phyloP scores from a whole-genome alignment of 2,329 filamentous ascomycete genomes.

The Pseudogymnoascus sp. region DNA sequence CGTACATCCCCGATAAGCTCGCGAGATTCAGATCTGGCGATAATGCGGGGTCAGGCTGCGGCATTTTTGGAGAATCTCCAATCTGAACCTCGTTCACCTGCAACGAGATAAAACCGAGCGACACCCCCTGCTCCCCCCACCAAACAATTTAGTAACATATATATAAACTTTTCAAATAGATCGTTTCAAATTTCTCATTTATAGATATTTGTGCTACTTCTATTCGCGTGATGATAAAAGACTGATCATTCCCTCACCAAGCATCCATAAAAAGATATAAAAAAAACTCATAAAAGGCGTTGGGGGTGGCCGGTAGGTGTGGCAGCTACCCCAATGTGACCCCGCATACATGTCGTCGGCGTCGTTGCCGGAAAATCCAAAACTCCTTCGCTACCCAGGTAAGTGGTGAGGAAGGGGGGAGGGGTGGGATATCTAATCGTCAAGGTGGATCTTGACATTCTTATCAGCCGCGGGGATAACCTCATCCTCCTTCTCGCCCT shows the following conservation, averaged over 20 bases:
- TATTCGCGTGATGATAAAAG: background rate
- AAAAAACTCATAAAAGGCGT: background rate
- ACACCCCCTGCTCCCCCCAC: no score
- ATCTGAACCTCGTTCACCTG: no score
- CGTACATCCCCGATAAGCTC: background rate
- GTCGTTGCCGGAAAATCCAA: background rate
- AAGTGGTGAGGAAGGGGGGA: background rate
- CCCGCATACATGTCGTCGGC: background rate
- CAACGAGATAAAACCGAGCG: no score
- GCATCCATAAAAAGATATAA: background rate
- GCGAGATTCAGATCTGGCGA: conserved; percentile 3
- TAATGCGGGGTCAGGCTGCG: conserved; percentile 2
- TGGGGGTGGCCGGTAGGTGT: background rate
- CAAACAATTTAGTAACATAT: background rate
- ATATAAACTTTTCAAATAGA: background rate
- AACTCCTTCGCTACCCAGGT: background rate
- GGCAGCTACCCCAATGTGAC: background rate
- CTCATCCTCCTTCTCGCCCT: conserved; percentile 46
- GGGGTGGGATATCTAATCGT: conserved; percentile 38
- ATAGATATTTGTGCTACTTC: background rate
- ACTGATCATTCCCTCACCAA: background rate
- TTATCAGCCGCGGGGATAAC: conserved; percentile 53
- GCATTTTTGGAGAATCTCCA: conserved; percentile 6
- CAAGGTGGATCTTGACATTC: conserved; percentile 50
- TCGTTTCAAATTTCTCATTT: background rate